Percentiles rank a stretch among this genome's conserved stretches.
These are phyloP conservation scores for Aureococcus anophagefferens DNA, from an alignment of 108 stramenopile genomes.

Conservation along the genomic window DNA sequence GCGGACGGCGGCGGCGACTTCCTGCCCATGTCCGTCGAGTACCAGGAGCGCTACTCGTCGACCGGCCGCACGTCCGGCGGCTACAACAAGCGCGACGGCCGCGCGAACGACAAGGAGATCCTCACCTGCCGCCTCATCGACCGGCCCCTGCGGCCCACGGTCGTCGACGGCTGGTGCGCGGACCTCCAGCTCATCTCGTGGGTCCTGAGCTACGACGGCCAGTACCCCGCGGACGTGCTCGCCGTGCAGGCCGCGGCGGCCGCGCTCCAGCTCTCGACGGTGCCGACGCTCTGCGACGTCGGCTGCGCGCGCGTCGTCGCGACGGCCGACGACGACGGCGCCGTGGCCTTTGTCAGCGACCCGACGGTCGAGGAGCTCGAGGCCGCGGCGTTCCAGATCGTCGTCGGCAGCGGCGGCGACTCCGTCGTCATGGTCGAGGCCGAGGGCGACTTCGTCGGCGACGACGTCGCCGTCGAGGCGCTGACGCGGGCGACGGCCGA, in stretches of 20 bases:
- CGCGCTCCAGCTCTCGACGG: slow-evolving; percentile 24
- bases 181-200: slow-evolving; percentile 87
- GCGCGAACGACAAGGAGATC: slow-evolving; percentile 76
- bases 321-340: background rate
- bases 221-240: slow-evolving; percentile 54
- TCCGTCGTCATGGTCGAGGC: background rate
- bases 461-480: background rate
- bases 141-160: slow-evolving; percentile 78
- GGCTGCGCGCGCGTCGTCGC: background rate
- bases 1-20: slow-evolving; percentile 61
- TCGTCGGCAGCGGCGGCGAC: background rate
- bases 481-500: background rate
- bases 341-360: too few species aligned
- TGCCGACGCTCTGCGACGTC: background rate
- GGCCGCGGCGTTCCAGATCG: background rate
- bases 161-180: slow-evolving; percentile 75
- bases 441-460: background rate
- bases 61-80: slow-evolving; percentile 71
- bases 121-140: slow-evolving; percentile 84
- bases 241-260: slow-evolving; percentile 61
- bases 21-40: slow-evolving; percentile 78
- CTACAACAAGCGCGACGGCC: slow-evolving; percentile 79
- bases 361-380: background rate
- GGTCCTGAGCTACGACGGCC: slow-evolving; percentile 75
- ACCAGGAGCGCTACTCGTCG: slow-evolving; percentile 76